These are phyloP conservation scores for Pythium utonaiense DNA, from an alignment of 352 stramenopile species.

Conservation along the genomic window DNA sequence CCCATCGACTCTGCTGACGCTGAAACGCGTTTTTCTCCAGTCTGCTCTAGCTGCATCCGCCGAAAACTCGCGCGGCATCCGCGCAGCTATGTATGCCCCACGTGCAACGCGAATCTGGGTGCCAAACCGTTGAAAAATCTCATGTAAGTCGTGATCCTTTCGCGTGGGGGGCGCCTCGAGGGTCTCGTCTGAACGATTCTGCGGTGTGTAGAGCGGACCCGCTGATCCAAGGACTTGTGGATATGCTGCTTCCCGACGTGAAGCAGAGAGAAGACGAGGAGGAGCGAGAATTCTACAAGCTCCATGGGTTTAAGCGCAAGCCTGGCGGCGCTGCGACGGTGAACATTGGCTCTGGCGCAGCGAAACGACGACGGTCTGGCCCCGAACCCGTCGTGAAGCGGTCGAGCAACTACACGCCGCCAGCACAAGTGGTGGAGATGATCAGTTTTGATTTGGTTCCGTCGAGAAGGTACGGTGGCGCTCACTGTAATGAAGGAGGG, in stretches of 20 bases:
- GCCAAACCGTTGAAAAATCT: conserved; percentile 50
- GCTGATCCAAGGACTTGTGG: conserved; percentile 47
- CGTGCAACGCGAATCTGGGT: conserved; percentile 40
- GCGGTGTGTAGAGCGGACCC: conserved; percentile 39
- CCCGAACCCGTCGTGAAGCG: background rate
- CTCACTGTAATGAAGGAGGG: too few species aligned
- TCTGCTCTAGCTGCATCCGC: conserved; percentile 65
- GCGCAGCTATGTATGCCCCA: conserved; percentile 37
- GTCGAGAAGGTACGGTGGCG: background rate
- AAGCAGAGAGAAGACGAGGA: conserved; percentile 35
- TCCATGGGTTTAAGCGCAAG: conserved; percentile 61
- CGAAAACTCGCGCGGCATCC: conserved; percentile 35
- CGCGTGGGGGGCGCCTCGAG: too few species aligned
- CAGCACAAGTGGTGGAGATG: background rate
- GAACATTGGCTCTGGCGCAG: background rate
- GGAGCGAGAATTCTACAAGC: conserved; percentile 39
- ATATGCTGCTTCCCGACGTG: conserved; percentile 49
- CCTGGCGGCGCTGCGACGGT: background rate
- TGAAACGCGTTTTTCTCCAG: conserved; percentile 21
- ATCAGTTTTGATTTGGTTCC: conserved; percentile 1
- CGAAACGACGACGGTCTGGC: background rate
- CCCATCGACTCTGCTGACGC: background rate
- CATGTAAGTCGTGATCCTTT: conserved; percentile 49
- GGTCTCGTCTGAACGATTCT: background rate
- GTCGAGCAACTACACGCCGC: background rate